Conservation (phyloP, 2,329 filamentous ascomycete species). For the Dothidotthia symphoricarpi region DNA sequence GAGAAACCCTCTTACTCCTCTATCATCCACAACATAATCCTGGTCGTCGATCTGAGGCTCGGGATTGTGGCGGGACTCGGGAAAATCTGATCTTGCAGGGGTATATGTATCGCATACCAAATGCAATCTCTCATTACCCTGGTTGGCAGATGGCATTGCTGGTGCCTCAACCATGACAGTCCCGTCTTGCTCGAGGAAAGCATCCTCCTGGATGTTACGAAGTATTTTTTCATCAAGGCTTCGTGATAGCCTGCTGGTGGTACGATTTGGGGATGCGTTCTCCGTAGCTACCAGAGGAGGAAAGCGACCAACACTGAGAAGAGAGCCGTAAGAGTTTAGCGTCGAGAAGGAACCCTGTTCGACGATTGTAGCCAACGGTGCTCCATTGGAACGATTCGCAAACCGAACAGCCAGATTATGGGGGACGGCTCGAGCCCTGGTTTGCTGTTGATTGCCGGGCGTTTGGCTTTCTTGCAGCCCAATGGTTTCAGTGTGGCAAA, state of each 20-base stretch:
- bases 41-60: conserved; percentile 6
- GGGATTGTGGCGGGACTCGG: conserved; percentile 6
- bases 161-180: conserved; percentile 1
- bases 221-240: conserved; percentile 18
- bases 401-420: conserved; percentile 28
- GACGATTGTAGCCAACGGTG: conserved; percentile 46
- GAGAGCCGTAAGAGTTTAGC: conserved; percentile 37
- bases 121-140: conserved; percentile 6
- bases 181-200: conserved; percentile 9
- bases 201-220: conserved; percentile 19
- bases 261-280: conserved; percentile 15
- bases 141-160: conserved; percentile 2
- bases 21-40: conserved; percentile 6
- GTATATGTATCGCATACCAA: conserved; percentile 8
- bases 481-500: conserved; percentile 2
- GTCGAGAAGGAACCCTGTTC: conserved; percentile 46
- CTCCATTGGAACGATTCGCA: conserved; percentile 35
- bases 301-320: conserved; percentile 21
- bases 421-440: conserved; percentile 18
- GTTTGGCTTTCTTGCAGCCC: conserved; percentile 4
- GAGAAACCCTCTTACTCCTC: conserved; percentile 20
- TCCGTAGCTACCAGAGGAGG: conserved; percentile 16
- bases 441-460: conserved; percentile 15
- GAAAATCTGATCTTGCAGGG: conserved; percentile 6
- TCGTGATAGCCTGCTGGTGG: conserved; percentile 14